Conservation (phyloP, 805 yeast genomes). For the Naumovozyma dairenensis region DNA sequence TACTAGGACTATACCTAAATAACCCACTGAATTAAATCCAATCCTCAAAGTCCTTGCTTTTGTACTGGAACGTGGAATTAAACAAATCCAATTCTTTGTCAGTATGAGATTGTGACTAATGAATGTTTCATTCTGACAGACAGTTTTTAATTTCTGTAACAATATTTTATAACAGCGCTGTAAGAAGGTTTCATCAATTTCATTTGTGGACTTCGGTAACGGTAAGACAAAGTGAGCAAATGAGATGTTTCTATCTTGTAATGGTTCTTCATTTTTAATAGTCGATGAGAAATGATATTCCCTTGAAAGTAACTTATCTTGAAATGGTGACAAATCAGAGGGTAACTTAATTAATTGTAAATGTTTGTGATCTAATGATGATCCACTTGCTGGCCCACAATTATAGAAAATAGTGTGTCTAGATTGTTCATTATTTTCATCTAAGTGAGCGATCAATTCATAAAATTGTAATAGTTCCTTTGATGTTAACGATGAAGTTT, state of each 20-base stretch:
- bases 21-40: slow-evolving; percentile 75
- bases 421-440: slow-evolving; percentile 28
- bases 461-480: slow-evolving; percentile 53
- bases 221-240: slow-evolving; percentile 74
- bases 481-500: slow-evolving; percentile 60
- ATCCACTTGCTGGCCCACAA: slow-evolving; percentile 85
- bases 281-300: slow-evolving; percentile 44
- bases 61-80: slow-evolving; percentile 67
- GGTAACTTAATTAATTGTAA: slow-evolving; percentile 77
- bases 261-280: slow-evolving; percentile 44
- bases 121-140: slow-evolving; percentile 38
- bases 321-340: slow-evolving; percentile 43
- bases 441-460: slow-evolving; percentile 42
- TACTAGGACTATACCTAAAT: slow-evolving; percentile 66
- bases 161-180: slow-evolving; percentile 60
- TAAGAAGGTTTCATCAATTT: slow-evolving; percentile 45
- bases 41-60: slow-evolving; percentile 36
- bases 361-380: slow-evolving; percentile 90
- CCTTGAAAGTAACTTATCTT: slow-evolving; percentile 36
- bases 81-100: slow-evolving; percentile 72
- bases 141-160: slow-evolving; percentile 57
- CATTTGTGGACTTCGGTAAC: slow-evolving; percentile 36
- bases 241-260: slow-evolving; percentile 46
- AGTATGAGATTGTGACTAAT: slow-evolving; percentile 72
- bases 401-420: slow-evolving; percentile 79